Conservation (phyloP, 768 basidiomycete genomes). For the Pleurotus eryngii region DNA sequence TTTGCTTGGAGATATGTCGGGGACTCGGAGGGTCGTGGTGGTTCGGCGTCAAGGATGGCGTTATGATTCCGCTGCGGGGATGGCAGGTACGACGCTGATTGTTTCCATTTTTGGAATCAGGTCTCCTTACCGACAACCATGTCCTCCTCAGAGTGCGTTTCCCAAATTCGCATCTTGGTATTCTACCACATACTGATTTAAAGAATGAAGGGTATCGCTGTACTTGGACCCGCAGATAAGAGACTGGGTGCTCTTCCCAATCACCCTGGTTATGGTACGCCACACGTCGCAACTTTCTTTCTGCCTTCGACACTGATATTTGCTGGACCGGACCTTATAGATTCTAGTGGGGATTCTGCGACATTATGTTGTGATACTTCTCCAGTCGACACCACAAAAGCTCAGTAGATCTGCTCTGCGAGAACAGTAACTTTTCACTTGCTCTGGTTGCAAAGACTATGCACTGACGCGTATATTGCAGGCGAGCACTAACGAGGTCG, state of each 20-base stretch:
- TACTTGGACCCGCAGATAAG: constrained; percentile 95
- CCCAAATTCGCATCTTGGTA: background rate
- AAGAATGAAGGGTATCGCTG: constrained; percentile 39
- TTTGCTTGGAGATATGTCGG: too few species aligned
- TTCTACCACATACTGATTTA: background rate
- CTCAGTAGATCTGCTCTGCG: constrained; percentile 73
- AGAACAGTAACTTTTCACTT: constrained; percentile 71
- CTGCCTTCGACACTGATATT: background rate
- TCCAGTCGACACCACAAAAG: constrained; percentile 83
- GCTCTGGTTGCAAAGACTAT: constrained; percentile 13
- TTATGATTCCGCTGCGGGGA: background rate
- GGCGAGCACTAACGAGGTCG: constrained; percentile 77
- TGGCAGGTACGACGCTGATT: background rate
- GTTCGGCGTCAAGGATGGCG: constrained; percentile 7
- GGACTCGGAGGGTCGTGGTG: too few species aligned
- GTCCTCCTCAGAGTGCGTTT: constrained; percentile 44
- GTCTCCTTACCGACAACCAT: constrained; percentile 24
- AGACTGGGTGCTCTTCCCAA: constrained; percentile 92
- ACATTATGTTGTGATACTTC: constrained; percentile 86
- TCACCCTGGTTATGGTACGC: constrained; percentile 92
- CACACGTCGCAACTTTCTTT: constrained; percentile 9
- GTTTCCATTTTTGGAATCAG: constrained; percentile 5
- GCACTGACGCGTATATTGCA: constrained; percentile 17
- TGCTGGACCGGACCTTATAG: constrained; percentile 33
- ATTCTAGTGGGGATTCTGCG: constrained; percentile 90